Conservation (phyloP, 352 stramenopile species). For the Discostella stelligera region DNA sequence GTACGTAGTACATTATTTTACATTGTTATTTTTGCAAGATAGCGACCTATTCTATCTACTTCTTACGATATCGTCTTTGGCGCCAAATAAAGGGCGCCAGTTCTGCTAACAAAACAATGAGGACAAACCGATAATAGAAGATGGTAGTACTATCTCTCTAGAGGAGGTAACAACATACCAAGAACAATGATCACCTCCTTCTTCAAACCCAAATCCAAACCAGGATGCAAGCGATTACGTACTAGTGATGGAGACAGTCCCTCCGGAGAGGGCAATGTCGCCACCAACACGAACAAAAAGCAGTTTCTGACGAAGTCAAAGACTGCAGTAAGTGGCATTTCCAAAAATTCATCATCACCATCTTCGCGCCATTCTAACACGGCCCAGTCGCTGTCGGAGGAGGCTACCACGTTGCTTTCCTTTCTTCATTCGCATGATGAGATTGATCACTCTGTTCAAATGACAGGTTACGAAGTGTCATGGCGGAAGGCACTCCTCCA, state of each 20-base stretch:
- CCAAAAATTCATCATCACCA: constrained; percentile 7
- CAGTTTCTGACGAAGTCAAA: too few species aligned
- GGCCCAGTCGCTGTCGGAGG: not conserved
- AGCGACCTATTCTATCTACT: too few species aligned
- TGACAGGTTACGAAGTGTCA: not conserved
- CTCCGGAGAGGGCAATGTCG: not conserved
- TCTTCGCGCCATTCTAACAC: too few species aligned
- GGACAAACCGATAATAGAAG: too few species aligned
- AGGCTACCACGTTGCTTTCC: constrained; percentile 10
- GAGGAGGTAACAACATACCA: too few species aligned
- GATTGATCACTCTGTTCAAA: not conserved
- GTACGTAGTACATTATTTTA: too few species aligned
- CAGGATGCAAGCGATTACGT: not conserved
- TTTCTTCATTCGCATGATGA: constrained; percentile 1
- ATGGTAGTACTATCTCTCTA: too few species aligned
- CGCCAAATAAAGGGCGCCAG: too few species aligned
- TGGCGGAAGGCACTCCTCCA: constrained; percentile 30
- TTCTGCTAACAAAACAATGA: too few species aligned
- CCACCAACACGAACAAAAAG: not conserved
- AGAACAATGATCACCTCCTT: constrained; percentile 61
- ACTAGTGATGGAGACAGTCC: constrained; percentile 1
- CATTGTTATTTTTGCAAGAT: too few species aligned
- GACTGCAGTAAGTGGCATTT: too few species aligned
- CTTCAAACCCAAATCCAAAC: constrained; percentile 58
- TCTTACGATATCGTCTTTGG: too few species aligned